Evolutionary conservation across 345 rosid species (phyloP), one percentile per base, ranked within the genome.

Genomic region (Eucalyptus sp.): DNA sequence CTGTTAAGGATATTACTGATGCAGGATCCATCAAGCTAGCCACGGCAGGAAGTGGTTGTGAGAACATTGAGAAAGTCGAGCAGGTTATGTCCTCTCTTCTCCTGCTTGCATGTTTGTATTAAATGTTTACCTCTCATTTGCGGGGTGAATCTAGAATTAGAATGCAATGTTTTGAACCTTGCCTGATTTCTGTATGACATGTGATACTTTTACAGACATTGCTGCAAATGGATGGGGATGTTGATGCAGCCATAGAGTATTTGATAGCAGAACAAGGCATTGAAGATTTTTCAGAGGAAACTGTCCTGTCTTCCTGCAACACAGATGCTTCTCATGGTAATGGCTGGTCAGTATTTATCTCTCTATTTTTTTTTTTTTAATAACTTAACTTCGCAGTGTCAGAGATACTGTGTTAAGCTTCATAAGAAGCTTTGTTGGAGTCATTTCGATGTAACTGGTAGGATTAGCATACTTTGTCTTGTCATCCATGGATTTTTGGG

Each of bases 221-320:
- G 88, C 88, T 92, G 88, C 95, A 94, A 93, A 97, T 96, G 80
- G 91, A 92, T 76, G 98, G 97, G 85, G 97, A 96, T 92, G 95
- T 94, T 84, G 97, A 95, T 92, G 95, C 98, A 79, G 97, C 98
- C 13, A 93, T 96, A 86, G 99, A 97, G 91, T 96, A 94, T 89
- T 91, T 96, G 89, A 43, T 95, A 89, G 98, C 99, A 54, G 98
- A 97, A 86, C 94, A 89, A 90, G 94, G 89, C 86, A 18, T 91
- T 71, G 97, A 90, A 83, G 92, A 92, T 86, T 84, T 80, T 88
- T 37, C 89, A 81, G 86, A 86, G 58, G 91, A 92, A 92, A 89
- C 88, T 90, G 88, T 89, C 90, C 71, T 88, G 86, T 68, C 90
- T 90, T 48, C 91, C 37, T 76, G 89, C 88, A 87, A 86, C n/a